These are phyloP conservation scores for Curvularia sp. DNA, from an alignment of 2,329 filamentous ascomycete species.

Conservation along the genomic window DNA sequence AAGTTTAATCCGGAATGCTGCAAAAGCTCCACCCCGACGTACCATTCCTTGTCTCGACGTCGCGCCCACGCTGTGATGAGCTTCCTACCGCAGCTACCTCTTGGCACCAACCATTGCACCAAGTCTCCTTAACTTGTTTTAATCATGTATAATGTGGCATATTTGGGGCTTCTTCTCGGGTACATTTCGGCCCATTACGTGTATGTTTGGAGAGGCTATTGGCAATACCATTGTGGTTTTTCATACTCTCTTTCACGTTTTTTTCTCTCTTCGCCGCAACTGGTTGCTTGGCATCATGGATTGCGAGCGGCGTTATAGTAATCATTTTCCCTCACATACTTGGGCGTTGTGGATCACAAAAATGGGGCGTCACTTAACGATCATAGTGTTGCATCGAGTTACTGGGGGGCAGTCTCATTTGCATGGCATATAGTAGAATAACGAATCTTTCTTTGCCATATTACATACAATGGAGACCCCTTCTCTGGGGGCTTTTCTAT, in stretches of 20 bases:
- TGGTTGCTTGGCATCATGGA: conserved; percentile 15
- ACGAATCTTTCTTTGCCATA: conserved; percentile 5
- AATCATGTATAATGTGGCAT: conserved; percentile 33
- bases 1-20: conserved; percentile 41
- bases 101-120: conserved; percentile 30
- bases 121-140: conserved; percentile 39
- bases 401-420: conserved; percentile 4
- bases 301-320: conserved; percentile 16
- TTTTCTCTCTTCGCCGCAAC: conserved; percentile 5
- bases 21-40: conserved; percentile 15
- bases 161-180: conserved; percentile 21
- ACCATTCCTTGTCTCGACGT: conserved; percentile 28
- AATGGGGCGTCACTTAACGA: conserved; percentile 17
- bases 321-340: conserved; percentile 7
- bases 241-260: background rate
- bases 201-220: conserved; percentile 15
- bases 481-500: too few relatives aligned
- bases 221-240: conserved; percentile 9
- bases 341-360: conserved; percentile 16
- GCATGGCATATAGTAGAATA: conserved; percentile 13
- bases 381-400: conserved; percentile 2
- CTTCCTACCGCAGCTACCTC: conserved; percentile 27
- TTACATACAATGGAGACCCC: too few relatives aligned
- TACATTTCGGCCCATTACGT: conserved; percentile 19
- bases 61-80: conserved; percentile 29